phyloP scores from a whole-genome alignment of 257 asterid species.

The Capsicum chinense region DNA sequence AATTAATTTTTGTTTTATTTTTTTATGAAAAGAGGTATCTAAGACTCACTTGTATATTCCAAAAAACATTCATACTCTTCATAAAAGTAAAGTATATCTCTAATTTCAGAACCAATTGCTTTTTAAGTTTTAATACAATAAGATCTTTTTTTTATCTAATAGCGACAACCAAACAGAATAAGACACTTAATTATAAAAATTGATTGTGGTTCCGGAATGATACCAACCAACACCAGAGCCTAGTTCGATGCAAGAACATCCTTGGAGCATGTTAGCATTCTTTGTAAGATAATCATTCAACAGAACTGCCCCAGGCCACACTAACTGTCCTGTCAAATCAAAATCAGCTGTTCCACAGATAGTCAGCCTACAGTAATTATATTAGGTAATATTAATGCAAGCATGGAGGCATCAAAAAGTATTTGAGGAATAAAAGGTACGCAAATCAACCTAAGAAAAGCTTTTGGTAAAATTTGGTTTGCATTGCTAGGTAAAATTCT shows the following conservation, averaged over 20 bases:
- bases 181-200: not conserved
- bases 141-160: not conserved
- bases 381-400: constrained; percentile 13
- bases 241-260: constrained; percentile 78
- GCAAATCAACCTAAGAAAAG: not conserved
- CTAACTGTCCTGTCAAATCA: constrained; percentile 95
- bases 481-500: not conserved
- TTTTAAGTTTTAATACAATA: not conserved
- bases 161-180: not conserved
- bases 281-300: constrained; percentile 74
- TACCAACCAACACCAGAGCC: constrained; percentile 96
- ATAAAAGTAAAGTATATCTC: not conserved
- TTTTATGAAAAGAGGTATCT: not conserved
- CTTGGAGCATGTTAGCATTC: constrained; percentile 65
- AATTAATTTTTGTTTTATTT: too few relatives aligned
- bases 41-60: not conserved
- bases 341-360: constrained; percentile 74
- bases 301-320: constrained; percentile 95
- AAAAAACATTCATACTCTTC: not conserved
- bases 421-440: not conserved
- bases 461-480: not conserved
- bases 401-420: not conserved
- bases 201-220: not conserved
- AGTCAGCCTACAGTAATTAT: constrained; percentile 41
- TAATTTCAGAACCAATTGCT: not conserved